A percentile compares a stretch with the other conserved stretches of the same genome.
These are phyloP conservation scores for Nepenthes alata DNA, from an alignment of 179 eudicot genomes.

Conservation along the genomic window DNA sequence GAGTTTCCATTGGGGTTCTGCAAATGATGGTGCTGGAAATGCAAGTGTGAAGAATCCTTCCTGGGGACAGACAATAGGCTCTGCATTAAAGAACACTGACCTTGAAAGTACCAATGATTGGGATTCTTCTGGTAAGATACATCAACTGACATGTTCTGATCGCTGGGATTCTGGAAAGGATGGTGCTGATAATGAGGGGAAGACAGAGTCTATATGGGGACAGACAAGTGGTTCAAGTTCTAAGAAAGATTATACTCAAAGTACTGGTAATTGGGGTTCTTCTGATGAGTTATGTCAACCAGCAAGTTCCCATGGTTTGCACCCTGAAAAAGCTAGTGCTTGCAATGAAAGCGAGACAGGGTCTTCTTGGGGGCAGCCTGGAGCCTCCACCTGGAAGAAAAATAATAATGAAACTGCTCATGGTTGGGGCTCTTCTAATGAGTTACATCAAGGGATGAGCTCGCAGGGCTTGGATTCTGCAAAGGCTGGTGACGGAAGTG, in stretches of 20 bases:
- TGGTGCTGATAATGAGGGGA: constrained; percentile 1
- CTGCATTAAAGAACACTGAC: constrained; percentile 5
- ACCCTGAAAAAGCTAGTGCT: not conserved
- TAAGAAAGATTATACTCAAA: constrained; percentile 1
- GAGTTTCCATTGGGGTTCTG: not conserved
- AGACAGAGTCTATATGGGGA: constrained; percentile 8
- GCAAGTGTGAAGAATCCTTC: constrained; percentile 4
- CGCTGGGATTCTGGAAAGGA: constrained; percentile 6
- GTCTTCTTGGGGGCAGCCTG: constrained; percentile 12
- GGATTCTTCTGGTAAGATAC: constrained; percentile 2
- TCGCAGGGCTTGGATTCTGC: no score
- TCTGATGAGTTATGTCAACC: constrained; percentile 1
- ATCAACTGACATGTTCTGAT: not conserved
- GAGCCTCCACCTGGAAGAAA: constrained; percentile 9
- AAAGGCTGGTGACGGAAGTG: constrained; percentile 8
- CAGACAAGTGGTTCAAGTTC: not conserved
- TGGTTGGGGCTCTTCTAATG: constrained; percentile 14
- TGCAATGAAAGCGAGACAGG: constrained; percentile 2
- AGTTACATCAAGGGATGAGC: not conserved
- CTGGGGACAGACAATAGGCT: constrained; percentile 9
- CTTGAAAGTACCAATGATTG: constrained; percentile 3
- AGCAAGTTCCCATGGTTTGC: constrained; percentile 7
- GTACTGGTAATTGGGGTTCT: constrained; percentile 9
- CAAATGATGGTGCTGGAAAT: constrained; percentile 2
- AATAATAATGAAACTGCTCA: not conserved